Evolutionary conservation across 108 stramenopile species (phyloP), one percentile per base, ranked within the genome.

Genomic region (Skeletonema marinoi): DNA sequence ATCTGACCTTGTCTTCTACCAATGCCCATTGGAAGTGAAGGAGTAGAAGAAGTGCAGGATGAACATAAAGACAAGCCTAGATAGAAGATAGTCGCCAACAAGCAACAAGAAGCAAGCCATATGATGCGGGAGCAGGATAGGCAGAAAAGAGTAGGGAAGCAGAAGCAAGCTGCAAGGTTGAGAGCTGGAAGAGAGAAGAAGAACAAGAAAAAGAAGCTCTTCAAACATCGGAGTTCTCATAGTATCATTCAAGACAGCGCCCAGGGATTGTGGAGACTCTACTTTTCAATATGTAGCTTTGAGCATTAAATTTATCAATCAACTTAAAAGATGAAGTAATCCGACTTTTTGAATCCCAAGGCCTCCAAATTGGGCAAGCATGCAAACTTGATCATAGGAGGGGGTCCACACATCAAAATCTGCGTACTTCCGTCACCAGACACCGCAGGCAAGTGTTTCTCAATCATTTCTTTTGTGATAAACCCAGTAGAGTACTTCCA

Each of bases 301-400:
- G 10, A 29, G 7, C n/a, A 25, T 29, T 56, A 6, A n/a, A 4
- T 21, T n/a, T 29, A 25, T 9, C 7, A 21, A 25, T n/a, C 9
- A 25, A 71, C 29, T 85, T 97, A 99, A 82, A 99, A 99, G 42
- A 85, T 64, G 69, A 96, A 91, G 78, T 86, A 88, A 65, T 96
- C 87, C 19, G 87, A 78, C 50, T 93, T 83, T n/a, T 78, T 86
- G 77, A 93, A 98, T 42, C 99, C 99, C 71, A 97, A 75, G 65
- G 91, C 91, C 61, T 91, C 75, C 71, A 99, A 85, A 71, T 89
- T 92, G 0, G 98, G 98, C 14, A 93, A 59, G 65, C 98, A 98
- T 10, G 98, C 98, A 79, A 96, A 97, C 73, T 98, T 97, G 75
- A 99, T 88, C 99, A 99, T 99, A 32, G 98, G 97, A 39, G 98